phyloP scores from a whole-genome alignment of 352 stramenopile genomes.

The Phytophthora vignae region DNA sequence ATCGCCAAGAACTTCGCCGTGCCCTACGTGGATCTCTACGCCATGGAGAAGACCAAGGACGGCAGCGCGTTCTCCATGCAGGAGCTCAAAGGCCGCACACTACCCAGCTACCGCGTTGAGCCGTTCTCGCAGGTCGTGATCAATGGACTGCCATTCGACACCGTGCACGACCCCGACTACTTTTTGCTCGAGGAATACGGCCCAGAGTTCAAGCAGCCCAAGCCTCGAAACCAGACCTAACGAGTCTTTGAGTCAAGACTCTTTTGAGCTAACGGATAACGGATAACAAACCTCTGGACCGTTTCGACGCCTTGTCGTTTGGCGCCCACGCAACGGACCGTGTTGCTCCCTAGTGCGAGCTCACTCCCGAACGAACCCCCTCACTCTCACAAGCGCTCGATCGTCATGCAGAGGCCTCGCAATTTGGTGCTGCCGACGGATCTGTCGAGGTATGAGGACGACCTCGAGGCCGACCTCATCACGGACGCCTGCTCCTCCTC shows the following conservation, averaged over 20 bases:
- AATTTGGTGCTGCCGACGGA: background rate
- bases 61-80: constrained; percentile 18
- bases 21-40: constrained; percentile 47
- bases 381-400: background rate
- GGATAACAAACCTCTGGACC: too few relatives aligned
- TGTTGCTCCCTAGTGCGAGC: background rate
- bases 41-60: constrained; percentile 3
- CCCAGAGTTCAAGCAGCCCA: constrained; percentile 28
- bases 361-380: background rate
- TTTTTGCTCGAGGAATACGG: constrained; percentile 38
- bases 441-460: background rate
- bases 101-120: constrained; percentile 13
- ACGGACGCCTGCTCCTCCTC: background rate
- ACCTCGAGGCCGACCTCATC: background rate
- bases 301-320: too few relatives aligned
- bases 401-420: constrained; percentile 2
- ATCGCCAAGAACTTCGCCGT: constrained; percentile 3
- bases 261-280: too few relatives aligned
- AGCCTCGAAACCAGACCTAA: background rate
- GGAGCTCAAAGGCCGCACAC: constrained; percentile 4
- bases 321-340: too few relatives aligned
- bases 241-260: too few relatives aligned
- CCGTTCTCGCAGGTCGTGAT: constrained; percentile 25
- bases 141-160: constrained; percentile 38
- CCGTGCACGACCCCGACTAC: constrained; percentile 33